Base-by-base conservation (phyloP, 495 filamentous ascomycete species). In the Rostrohypoxylon terebratum region DNA sequence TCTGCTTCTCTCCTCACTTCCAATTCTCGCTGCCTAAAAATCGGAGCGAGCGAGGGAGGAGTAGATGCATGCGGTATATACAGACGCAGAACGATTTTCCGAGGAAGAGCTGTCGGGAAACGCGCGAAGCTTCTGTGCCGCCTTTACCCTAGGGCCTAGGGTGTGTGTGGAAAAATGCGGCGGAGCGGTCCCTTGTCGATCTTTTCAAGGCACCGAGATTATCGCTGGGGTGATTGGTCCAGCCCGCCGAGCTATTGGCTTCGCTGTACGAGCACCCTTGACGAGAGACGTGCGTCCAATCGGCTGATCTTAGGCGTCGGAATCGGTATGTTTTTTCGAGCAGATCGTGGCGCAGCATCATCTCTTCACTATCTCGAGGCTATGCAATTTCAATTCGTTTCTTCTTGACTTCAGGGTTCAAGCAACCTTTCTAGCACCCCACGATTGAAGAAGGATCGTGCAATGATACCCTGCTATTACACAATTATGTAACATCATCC, bases 191-290 rank as follows among this genome's bases (percentile, higher is more conserved):
- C 8, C 34, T 59, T 42, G 57, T 14, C 28, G 64, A 72, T 72
- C 64, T 16, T 31, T 48, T 28, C 51, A 70, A 70, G 71, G 71
- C 71, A 74, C 54, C 66, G 54, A 59, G n/a, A 70, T 74, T 70
- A 59, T 70, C 71, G 25, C 44, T 38, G 1, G 23, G 14, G 44
- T 63, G 61, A 74, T 74, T 69, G 71, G 71, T 33, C 21, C 53
- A 45, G 42, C 4, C 5, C 8, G n/a, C 42, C 18, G 33, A 7
- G 16, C 5, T 4, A 38, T 31, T 20, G 34, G 54, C 21, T 16
- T 33, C 33, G 18, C 16, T 28, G 28, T 28, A 3, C 28, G 28
- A 28, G 28, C 28, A 5, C 28, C 28, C 13, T 40, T 38, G n/a
- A 58, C 54, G 31, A 45, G 14, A 28, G 51, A 21, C 16, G 23